Evolutionary conservation across 805 yeast genomes (phyloP), one percentile per base, ranked within the genome.

Genomic region (Candida boidinii): DNA sequence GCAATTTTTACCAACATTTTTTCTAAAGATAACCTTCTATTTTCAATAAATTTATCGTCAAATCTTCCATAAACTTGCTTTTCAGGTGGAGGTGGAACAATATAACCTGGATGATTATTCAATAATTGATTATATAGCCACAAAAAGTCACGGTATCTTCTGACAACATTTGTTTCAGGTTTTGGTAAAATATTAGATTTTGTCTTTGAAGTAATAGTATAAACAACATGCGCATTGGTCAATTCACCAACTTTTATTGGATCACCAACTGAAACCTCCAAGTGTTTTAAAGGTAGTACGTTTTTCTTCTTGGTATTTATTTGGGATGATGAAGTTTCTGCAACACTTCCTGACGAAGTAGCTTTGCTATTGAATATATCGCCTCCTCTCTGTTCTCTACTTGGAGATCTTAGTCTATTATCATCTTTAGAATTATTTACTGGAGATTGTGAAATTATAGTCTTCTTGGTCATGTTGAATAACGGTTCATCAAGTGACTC

Each of bases 1-100:
- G 83, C 63, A n/a, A 85, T 79, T 49, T 81, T 82, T 23, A 55
- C 59, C 38, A 92, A 66, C 98, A 92, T 92, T 45, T 68, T 76
- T 51, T 90, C 96, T 49, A 92, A 65, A 5, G 90, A 84, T 17
- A 79, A 63, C 36, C 96, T 66, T 55, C 97, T 72, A 42, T 76
- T 76, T 54, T 92, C 96, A 32, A 92, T 76, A 46, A 92, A 88
- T 45, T 79, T 87, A 44, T 85, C 85, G 46, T 86, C 86, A 57
- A 92, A 87, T 40, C 96, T 70, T 4, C 97, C 96, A 35, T 88
- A 79, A 7, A 82, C 81, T 41, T 94, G 95, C 54, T 92, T 94
- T 38, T 84, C 94, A 0, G 96, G 88, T 4, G 97, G 96, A 1
- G 97, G 95, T 1, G 98, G 97, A 17, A 92, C 77, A 23, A 92